Conservation (phyloP, 306 rosid genomes). For the Prunus mira region DNA sequence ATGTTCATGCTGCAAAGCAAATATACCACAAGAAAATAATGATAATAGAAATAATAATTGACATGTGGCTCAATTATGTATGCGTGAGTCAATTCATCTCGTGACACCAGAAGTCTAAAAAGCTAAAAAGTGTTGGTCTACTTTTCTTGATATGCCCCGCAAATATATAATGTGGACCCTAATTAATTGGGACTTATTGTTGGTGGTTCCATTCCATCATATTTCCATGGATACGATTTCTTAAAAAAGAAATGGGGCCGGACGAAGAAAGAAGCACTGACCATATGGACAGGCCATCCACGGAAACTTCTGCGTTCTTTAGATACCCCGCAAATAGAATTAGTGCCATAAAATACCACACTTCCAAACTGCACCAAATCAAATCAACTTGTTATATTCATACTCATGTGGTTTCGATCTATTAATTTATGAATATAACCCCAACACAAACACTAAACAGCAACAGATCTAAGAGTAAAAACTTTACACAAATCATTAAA, state of each 20-base stretch:
- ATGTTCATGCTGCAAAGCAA: slow-evolving; percentile 60
- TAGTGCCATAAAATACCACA: slow-evolving; percentile 81
- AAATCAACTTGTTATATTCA: not conserved
- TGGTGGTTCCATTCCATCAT: too few relatives aligned
- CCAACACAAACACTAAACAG: too few relatives aligned
- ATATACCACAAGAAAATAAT: not conserved
- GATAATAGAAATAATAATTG: not conserved
- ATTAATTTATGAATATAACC: too few relatives aligned
- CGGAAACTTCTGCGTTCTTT: slow-evolving; percentile 70
- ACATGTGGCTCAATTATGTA: too few relatives aligned
- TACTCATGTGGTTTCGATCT: too few relatives aligned
- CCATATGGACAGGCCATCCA: slow-evolving; percentile 84
- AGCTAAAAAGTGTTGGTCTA: not conserved
- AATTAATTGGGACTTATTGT: too few relatives aligned
- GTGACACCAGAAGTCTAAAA: not conserved
- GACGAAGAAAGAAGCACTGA: slow-evolving; percentile 14
- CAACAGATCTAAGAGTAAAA: too few relatives aligned
- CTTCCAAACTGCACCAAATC: slow-evolving; percentile 54
- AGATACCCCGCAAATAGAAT: slow-evolving; percentile 81
- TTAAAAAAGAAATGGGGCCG: not conserved
- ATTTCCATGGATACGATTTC: too few relatives aligned
- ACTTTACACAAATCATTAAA: too few relatives aligned
- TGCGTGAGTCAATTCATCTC: not conserved
- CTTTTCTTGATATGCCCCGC: too few relatives aligned
- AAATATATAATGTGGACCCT: too few relatives aligned